A percentile compares a stretch with the other conserved stretches of the same genome.
Conservation (phyloP, 257 asterid species). For the Cinchona pubescens region DNA sequence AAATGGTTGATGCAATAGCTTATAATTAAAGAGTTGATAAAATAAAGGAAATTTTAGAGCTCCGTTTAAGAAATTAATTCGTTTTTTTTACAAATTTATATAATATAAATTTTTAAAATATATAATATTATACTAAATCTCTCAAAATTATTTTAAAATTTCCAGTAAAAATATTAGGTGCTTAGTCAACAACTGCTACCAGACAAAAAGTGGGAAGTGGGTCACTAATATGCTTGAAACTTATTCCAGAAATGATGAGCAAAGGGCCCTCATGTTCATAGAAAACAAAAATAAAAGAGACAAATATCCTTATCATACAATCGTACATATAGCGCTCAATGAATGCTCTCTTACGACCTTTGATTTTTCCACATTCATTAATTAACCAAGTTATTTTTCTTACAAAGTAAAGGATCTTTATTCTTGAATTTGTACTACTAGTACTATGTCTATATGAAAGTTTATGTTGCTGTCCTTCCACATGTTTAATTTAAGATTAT, state of each 20-base stretch:
- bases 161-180: too few species aligned
- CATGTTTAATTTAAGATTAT: conserved; percentile 13
- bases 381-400: neutral
- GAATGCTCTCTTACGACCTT: conserved; percentile 2
- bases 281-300: conserved; percentile 26
- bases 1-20: neutral
- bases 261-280: conserved; percentile 41
- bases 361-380: neutral
- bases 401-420: conserved; percentile 9
- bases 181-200: conserved; percentile 58
- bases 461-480: conserved; percentile 10
- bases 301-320: neutral
- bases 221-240: conserved; percentile 47
- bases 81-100: too few species aligned
- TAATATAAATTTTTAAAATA: too few species aligned
- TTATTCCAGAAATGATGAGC: conserved; percentile 64
- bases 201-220: conserved; percentile 57
- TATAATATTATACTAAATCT: too few species aligned
- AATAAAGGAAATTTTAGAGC: too few species aligned
- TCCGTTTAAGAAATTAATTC: too few species aligned
- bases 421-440: neutral
- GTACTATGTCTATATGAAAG: too few species aligned
- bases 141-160: too few species aligned
- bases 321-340: neutral
- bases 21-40: too few species aligned